Evolutionary conservation across 2,329 filamentous ascomycete species (phyloP).

Genomic region (Didymella sp.): DNA sequence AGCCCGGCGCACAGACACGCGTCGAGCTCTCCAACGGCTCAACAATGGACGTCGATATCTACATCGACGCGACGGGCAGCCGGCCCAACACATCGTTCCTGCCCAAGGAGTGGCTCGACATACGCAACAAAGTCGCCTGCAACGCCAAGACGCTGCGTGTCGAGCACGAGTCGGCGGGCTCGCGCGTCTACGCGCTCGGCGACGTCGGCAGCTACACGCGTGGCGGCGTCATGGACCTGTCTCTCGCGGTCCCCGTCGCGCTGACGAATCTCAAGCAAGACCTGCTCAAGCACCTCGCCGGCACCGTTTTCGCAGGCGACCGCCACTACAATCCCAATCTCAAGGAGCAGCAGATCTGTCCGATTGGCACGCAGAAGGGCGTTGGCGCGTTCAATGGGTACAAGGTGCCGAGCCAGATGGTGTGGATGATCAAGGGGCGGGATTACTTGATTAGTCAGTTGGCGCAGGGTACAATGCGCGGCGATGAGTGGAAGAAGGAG

Average conservation of each 20-base stretch:
- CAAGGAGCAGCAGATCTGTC: slow-evolving; percentile 46
- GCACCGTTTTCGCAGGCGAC: slow-evolving; percentile 37
- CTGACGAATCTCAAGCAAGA: slow-evolving; percentile 58
- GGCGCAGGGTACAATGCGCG: slow-evolving; percentile 37
- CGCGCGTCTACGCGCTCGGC: slow-evolving; percentile 58
- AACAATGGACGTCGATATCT: slow-evolving; percentile 59
- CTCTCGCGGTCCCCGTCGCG: slow-evolving; percentile 52
- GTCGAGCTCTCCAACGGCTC: slow-evolving; percentile 55
- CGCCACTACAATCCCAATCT: slow-evolving; percentile 41
- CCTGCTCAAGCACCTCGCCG: slow-evolving; percentile 46
- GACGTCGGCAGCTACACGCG: slow-evolving; percentile 56
- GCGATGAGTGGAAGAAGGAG: slow-evolving; percentile 46
- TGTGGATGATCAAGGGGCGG: slow-evolving; percentile 54
- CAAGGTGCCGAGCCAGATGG: slow-evolving; percentile 50
- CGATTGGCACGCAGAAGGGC: slow-evolving; percentile 48
- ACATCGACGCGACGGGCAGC: slow-evolving; percentile 61
- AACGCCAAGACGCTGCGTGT: slow-evolving; percentile 59
- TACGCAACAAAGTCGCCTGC: slow-evolving; percentile 56
- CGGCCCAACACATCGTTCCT: slow-evolving; percentile 62
- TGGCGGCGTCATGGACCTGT: slow-evolving; percentile 55
- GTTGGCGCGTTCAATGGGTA: slow-evolving; percentile 49
- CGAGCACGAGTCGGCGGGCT: slow-evolving; percentile 51
- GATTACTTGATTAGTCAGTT: slow-evolving; percentile 49
- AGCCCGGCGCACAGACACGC: slow-evolving; percentile 54
- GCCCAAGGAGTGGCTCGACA: slow-evolving; percentile 57